Base-by-base conservation (phyloP, 2,329 filamentous ascomycete species). In the Talaromyces sp. region DNA sequence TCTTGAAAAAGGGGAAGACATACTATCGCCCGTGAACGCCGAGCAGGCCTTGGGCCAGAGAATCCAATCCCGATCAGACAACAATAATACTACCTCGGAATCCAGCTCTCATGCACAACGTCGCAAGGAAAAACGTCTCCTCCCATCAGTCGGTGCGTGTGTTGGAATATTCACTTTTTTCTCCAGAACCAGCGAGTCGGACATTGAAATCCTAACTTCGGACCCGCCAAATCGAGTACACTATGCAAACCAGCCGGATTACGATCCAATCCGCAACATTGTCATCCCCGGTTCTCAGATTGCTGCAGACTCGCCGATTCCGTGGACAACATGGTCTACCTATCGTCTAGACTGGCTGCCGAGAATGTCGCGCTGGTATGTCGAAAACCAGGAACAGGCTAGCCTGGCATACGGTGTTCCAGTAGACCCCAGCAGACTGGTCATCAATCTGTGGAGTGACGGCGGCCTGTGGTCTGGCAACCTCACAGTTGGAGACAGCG, bases 121-220 rank as follows among this genome's bases (percentile, higher is more conserved):
- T 52, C 60, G 44, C 27, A 27, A 36, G 33, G 65, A 47, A 57
- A 30, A 50, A 10, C 56, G 59, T 18, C 54, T 52, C 6, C 65
- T 68, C 1, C 80, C 80, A n/a, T 66, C 73, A 18, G 63, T 70
- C 42, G 82, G 82, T 55, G 82, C 80, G 3, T 80, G 81, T 5
- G 79, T 80, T 1, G 82, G 82, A 4, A 78, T 83, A 66, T 79
- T 84, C 72, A 82, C 80, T 12, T 83, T 81, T 63, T 74, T 72
- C 62, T 74, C 80, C 47, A 73, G 77, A 56, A 71, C 65, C 33
- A 80, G 80, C 65, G 82, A 84, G 67, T 80, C 78, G 0, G 82
- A 84, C 64, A 80, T 84, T 63, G 82, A 84, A 69, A 81, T 84
- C 62, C 70, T 83, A 10, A 84, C 82, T 1, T 69, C 73, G 5